A percentile compares a stretch with the other conserved stretches of the same genome.
Conservation (phyloP, 192 early-diverging fungal genomes). For the Haplosporangium gracile region DNA sequence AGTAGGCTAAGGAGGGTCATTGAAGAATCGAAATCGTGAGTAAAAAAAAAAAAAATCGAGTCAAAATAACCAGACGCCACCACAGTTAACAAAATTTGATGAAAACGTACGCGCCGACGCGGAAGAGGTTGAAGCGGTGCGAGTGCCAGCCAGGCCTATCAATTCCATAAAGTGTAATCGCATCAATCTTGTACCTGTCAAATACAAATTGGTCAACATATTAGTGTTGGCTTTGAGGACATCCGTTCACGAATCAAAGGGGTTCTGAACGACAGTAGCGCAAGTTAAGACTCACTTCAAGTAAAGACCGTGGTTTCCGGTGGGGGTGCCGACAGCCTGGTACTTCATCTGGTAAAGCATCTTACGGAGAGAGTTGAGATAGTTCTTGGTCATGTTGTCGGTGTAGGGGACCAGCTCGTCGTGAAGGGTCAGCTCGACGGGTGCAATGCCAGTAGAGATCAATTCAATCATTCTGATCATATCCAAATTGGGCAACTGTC, state of each 20-base stretch:
- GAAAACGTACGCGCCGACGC: conserved; percentile 64
- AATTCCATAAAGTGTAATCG: conserved; percentile 74
- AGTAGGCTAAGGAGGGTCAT: conserved; percentile 61
- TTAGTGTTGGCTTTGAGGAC: not conserved
- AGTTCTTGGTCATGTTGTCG: conserved; percentile 52
- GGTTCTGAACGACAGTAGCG: too few species aligned
- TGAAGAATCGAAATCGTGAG: not conserved
- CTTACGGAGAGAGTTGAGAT: conserved; percentile 59
- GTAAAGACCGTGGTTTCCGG: conserved; percentile 78
- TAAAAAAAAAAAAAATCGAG: not conserved
- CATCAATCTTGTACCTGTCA: conserved; percentile 81
- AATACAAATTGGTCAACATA: not conserved
- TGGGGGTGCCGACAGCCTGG: conserved; percentile 78
- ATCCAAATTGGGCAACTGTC: conserved; percentile 94
- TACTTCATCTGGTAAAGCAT: conserved; percentile 71
- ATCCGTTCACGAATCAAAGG: not conserved
- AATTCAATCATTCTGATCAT: conserved; percentile 82
- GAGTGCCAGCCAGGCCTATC: conserved; percentile 47
- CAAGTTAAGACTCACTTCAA: conserved; percentile 58
- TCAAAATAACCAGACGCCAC: not conserved
- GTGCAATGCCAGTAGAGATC: conserved; percentile 65
- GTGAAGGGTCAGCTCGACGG: conserved; percentile 72
- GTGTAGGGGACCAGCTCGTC: conserved; percentile 54
- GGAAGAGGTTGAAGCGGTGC: conserved; percentile 58
- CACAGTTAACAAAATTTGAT: not conserved